These are phyloP conservation scores for Ramalina intermedia DNA, from an alignment of 495 filamentous ascomycete species.

Conservation along the genomic window DNA sequence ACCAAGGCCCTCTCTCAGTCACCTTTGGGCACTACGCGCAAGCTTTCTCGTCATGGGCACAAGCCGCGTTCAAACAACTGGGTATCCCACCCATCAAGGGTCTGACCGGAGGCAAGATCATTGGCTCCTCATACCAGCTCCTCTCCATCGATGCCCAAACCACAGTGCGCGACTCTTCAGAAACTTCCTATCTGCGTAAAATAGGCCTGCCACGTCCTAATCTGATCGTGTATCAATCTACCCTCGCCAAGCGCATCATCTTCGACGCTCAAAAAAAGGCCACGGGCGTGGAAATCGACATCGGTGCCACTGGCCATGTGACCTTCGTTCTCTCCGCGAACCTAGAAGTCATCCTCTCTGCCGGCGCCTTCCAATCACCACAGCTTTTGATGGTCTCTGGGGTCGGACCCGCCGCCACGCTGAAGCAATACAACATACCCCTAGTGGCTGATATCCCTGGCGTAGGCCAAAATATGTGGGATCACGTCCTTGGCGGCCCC, in stretches of 20 bases:
- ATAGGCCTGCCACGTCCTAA: not conserved
- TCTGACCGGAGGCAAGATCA: not conserved
- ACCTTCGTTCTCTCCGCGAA: constrained; percentile 26
- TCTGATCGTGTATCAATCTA: constrained; percentile 4
- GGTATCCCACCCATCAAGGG: not conserved
- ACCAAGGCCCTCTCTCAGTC: constrained; percentile 16
- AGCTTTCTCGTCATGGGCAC: not conserved
- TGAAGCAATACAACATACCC: constrained; percentile 25
- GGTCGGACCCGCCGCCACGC: constrained; percentile 26
- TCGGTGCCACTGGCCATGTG: not conserved
- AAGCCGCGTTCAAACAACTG: not conserved
- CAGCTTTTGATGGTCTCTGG: constrained; percentile 40
- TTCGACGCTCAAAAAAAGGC: constrained; percentile 3
- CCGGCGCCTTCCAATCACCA: constrained; percentile 37
- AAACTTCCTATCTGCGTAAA: constrained; percentile 17
- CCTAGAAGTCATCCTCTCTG: constrained; percentile 42
- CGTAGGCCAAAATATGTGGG: constrained; percentile 27
- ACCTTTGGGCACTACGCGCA: not conserved
- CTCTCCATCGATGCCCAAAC: not conserved
- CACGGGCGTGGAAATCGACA: not conserved
- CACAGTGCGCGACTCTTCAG: constrained; percentile 16
- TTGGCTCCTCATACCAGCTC: not conserved
- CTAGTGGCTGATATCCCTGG: constrained; percentile 26
- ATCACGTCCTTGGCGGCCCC: constrained; percentile 22
- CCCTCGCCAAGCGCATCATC: not conserved